phyloP scores from a whole-genome alignment of 2,329 filamentous ascomycete species.

The Colletotrichum camelliae region DNA sequence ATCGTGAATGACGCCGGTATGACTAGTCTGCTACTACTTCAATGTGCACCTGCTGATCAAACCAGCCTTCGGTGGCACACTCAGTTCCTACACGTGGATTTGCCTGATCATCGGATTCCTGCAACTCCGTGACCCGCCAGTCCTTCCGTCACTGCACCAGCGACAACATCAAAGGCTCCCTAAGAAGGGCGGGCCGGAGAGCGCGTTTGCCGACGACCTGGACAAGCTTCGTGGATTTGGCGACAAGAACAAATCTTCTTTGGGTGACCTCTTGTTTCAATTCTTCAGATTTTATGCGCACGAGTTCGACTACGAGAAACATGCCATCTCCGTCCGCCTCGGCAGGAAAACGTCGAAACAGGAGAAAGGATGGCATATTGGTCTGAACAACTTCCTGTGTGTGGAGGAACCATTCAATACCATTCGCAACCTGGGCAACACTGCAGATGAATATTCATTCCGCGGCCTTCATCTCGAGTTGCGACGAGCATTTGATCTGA shows the following conservation, averaged over 20 bases:
- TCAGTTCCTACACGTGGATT: slow-evolving; percentile 99
- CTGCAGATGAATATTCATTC: slow-evolving; percentile 94
- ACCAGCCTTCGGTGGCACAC: slow-evolving; percentile 85
- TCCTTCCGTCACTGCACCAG: slow-evolving; percentile 86
- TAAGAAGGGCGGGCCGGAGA: slow-evolving; percentile 66
- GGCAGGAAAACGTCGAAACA: slow-evolving; percentile 80
- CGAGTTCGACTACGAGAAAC: slow-evolving; percentile 87
- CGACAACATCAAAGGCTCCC: slow-evolving; percentile 65
- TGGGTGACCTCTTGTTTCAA: slow-evolving; percentile 88
- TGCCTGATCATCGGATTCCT: slow-evolving; percentile 97
- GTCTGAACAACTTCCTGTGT: slow-evolving; percentile 83
- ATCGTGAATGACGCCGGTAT: slow-evolving; percentile 95
- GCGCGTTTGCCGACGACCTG: slow-evolving; percentile 87
- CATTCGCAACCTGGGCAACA: slow-evolving; percentile 89
- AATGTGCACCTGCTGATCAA: slow-evolving; percentile 19
- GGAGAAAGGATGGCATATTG: slow-evolving; percentile 87
- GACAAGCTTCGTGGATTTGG: slow-evolving; percentile 77
- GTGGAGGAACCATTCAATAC: slow-evolving; percentile 97
- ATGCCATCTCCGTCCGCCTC: slow-evolving; percentile 83
- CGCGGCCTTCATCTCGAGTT: slow-evolving; percentile 89
- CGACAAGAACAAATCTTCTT: slow-evolving; percentile 77
- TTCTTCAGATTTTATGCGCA: slow-evolving; percentile 97
- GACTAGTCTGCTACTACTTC: slow-evolving; percentile 34
- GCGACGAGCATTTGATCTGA: slow-evolving; percentile 82
- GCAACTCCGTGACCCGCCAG: slow-evolving; percentile 82